Percentiles rank a stretch among this genome's conserved stretches.
Conservation (phyloP, 371 early-diverging fungal species). For the Capniomyces stellatus region DNA sequence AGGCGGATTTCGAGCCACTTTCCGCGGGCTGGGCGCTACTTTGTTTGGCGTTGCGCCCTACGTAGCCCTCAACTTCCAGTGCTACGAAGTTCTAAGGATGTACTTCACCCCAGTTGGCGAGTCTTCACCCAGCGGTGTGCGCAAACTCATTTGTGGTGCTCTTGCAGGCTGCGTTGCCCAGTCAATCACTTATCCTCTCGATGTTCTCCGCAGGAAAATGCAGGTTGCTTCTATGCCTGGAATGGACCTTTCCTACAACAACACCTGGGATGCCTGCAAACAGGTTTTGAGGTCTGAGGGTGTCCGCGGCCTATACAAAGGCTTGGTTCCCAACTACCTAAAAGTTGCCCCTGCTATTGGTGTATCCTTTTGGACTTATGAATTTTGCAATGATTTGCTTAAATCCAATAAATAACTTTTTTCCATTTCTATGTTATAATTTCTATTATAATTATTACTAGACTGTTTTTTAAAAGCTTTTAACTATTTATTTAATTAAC, state of each 20-base stretch:
- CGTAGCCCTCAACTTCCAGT: conserved; percentile 69
- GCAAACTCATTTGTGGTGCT: conserved; percentile 69
- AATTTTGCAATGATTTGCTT: conserved; percentile 28
- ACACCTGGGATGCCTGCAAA: conserved; percentile 52
- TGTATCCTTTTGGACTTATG: conserved; percentile 70
- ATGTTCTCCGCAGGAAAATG: conserved; percentile 66
- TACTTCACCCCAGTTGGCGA: conserved; percentile 46
- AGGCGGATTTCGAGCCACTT: conserved; percentile 65
- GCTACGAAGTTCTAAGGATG: conserved; percentile 57
- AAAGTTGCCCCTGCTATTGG: conserved; percentile 75
- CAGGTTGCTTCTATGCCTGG: conserved; percentile 68
- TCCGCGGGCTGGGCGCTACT: conserved; percentile 66
- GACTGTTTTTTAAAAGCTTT: no score
- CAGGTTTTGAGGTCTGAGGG: conserved; percentile 60
- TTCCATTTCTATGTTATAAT: no score
- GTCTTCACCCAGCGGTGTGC: conserved; percentile 34
- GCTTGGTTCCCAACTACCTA: conserved; percentile 61
- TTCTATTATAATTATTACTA: no score
- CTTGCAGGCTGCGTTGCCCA: conserved; percentile 78
- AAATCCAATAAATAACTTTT: conserved; percentile 1
- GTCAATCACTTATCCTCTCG: conserved; percentile 80
- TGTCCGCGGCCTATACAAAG: conserved; percentile 52
- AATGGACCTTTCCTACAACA: conserved; percentile 48
- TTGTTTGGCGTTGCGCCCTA: conserved; percentile 73
- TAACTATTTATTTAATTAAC: no score